Percentiles rank a stretch among this genome's conserved stretches.
phyloP scores from a whole-genome alignment of 495 filamentous ascomycete species.

The Penicillium subrubescens region DNA sequence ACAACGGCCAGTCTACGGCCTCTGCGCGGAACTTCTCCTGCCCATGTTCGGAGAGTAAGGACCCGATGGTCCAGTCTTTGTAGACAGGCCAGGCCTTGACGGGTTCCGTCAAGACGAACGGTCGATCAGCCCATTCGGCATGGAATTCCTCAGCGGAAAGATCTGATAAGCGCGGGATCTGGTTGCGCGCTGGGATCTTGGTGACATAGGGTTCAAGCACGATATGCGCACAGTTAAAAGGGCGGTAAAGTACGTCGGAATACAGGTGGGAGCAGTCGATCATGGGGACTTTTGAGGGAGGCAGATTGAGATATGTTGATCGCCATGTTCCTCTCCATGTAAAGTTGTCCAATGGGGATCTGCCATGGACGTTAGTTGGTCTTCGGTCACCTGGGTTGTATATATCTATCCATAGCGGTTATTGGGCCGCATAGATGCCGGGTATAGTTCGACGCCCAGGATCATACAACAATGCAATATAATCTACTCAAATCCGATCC shows the following conservation, averaged over 20 bases:
- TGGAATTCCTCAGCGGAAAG: conserved; percentile 76
- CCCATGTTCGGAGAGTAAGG: conserved; percentile 63
- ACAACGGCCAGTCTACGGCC: conserved; percentile 88
- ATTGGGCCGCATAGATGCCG: conserved; percentile 12
- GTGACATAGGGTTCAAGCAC: conserved; percentile 63
- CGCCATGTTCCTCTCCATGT: conserved; percentile 88
- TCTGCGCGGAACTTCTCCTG: conserved; percentile 80
- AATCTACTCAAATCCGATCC: neutral
- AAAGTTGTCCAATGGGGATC: conserved; percentile 50
- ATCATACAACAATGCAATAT: neutral
- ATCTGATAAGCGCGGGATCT: conserved; percentile 68
- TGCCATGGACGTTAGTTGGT: conserved; percentile 14
- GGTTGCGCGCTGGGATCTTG: conserved; percentile 72
- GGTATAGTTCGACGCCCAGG: neutral
- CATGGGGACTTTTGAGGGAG: conserved; percentile 53
- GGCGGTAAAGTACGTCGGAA: conserved; percentile 88
- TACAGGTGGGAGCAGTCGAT: conserved; percentile 74
- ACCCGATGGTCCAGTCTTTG: conserved; percentile 69
- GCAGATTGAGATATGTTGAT: conserved; percentile 71
- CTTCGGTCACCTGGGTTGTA: neutral
- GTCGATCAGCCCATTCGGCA: conserved; percentile 71
- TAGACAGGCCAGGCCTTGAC: conserved; percentile 83
- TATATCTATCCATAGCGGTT: neutral
- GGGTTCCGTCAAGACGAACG: conserved; percentile 87
- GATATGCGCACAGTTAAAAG: conserved; percentile 86